Evolutionary conservation across 164 flowering plant genomes (phyloP).

Genomic region (Liriodendron chinense): DNA sequence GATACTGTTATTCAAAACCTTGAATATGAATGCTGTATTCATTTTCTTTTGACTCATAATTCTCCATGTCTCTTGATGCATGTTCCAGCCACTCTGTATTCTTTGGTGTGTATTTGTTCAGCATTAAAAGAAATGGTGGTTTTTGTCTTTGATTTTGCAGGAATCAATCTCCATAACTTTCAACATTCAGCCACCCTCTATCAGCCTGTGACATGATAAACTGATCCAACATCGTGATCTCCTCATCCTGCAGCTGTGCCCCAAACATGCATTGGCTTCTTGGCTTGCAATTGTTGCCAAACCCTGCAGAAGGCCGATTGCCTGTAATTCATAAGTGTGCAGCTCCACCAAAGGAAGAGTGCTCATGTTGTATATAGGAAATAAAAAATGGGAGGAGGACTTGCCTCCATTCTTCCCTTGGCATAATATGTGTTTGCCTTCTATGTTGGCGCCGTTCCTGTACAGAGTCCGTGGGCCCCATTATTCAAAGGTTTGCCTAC

Average conservation of each 20-base stretch:
- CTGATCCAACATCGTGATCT: conserved; percentile 69
- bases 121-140: neutral
- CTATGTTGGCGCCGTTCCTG: conserved; percentile 73
- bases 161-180: conserved; percentile 28
- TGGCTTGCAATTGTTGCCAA: conserved; percentile 84
- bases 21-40: neutral
- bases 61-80: neutral
- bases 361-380: conserved; percentile 9
- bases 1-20: neutral
- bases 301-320: conserved; percentile 46
- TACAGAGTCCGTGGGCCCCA: neutral
- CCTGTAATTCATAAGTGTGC: neutral
- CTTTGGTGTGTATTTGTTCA: neutral
- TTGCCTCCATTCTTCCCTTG: conserved; percentile 88
- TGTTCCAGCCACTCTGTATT: neutral
- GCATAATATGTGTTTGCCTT: conserved; percentile 77
- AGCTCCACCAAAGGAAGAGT: neutral
- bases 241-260: conserved; percentile 71
- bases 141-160: conserved; percentile 10
- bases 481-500: conserved; percentile 3
- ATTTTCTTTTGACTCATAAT: neutral
- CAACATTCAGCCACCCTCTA: conserved; percentile 35
- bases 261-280: conserved; percentile 92
- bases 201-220: conserved; percentile 81
- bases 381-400: conserved; percentile 8